Base-by-base conservation (phyloP, 148 eudicot genomes). In the Oxyria digyna region DNA sequence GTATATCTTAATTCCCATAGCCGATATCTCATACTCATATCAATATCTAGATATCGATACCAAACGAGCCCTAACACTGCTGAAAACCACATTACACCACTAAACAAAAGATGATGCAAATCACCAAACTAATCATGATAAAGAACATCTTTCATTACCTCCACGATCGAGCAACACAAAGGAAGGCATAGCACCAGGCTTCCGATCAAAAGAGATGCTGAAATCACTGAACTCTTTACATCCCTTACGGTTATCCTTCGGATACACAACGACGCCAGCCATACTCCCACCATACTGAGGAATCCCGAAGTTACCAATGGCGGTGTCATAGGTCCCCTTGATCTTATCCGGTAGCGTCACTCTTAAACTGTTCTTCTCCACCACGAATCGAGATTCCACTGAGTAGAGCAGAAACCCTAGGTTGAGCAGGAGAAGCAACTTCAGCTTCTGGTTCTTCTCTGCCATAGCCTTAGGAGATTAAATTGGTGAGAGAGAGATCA, bases 91-190 rank as follows among this genome's bases (percentile, higher is more conserved):
- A 24, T 20, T 52, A 52, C 23, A 2, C 14, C 13, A 29, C 24
- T 15, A 52, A 20, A 52, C 50, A 24, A 52, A 52, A 24, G 41
- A 38, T 8, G 62, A 24, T 3, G 31, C 11, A 59, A 27, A 27
- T 59, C 62, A 24, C 62, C 1, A 20, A 27, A 12, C 26, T 50
- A 50, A 50, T 21, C 59, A 50, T 8, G 13, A 24, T 8, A 50
- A 49, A 18, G 32, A 54, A 10, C 62, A 0, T 3, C 0, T 38
- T 38, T 38, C 4, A 2, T 38, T 42, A 42, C 98, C 98, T 78
- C 98, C 98, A 64, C 97, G 96, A 84, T 95, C 96, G 70, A 95
- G 79, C 73, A 95, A 67, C 15, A 95, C 80, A 68, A 95, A 88
- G 46, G 72, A 80, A 38, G 99, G 97, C 81, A 95, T 62, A 69